These are phyloP conservation scores for Westerdykella ornata DNA, from an alignment of 2,329 filamentous ascomycete species.

Conservation along the genomic window DNA sequence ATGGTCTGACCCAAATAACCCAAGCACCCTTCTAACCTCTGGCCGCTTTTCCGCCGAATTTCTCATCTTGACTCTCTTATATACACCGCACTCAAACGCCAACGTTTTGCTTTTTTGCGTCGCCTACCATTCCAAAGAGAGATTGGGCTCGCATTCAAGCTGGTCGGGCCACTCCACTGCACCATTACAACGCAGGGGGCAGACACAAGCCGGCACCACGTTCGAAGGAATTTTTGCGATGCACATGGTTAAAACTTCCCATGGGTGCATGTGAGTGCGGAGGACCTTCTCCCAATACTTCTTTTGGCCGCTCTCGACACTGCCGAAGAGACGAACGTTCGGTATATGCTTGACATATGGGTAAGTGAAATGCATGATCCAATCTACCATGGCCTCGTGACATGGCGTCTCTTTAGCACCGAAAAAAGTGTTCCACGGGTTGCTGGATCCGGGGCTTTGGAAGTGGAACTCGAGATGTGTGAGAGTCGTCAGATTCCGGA, in stretches of 20 bases:
- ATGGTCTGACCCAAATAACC: too few species aligned
- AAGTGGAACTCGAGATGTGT: not conserved
- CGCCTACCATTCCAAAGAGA: too few species aligned
- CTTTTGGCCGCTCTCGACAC: constrained; percentile 3
- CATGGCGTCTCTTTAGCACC: not conserved
- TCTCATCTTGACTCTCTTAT: too few species aligned
- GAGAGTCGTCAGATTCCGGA: not conserved
- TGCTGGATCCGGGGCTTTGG: not conserved
- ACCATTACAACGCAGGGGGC: too few species aligned
- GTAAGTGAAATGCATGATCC: constrained; percentile 5
- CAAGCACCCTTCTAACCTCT: too few species aligned
- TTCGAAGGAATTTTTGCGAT: too few species aligned
- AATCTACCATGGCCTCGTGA: constrained; percentile 2
- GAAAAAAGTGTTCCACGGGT: not conserved
- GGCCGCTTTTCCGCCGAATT: too few species aligned
- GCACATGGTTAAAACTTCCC: not conserved
- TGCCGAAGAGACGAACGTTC: constrained; percentile 3
- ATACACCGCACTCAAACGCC: too few species aligned
- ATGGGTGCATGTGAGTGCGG: not conserved
- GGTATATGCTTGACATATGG: constrained; percentile 7
- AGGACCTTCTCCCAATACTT: not conserved
- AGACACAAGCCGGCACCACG: too few species aligned
- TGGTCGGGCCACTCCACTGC: too few species aligned
- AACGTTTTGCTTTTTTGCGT: too few species aligned
- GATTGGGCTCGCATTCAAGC: too few species aligned